Conservation (phyloP, 2,329 filamentous ascomycete species). For the Nemania sp. region DNA sequence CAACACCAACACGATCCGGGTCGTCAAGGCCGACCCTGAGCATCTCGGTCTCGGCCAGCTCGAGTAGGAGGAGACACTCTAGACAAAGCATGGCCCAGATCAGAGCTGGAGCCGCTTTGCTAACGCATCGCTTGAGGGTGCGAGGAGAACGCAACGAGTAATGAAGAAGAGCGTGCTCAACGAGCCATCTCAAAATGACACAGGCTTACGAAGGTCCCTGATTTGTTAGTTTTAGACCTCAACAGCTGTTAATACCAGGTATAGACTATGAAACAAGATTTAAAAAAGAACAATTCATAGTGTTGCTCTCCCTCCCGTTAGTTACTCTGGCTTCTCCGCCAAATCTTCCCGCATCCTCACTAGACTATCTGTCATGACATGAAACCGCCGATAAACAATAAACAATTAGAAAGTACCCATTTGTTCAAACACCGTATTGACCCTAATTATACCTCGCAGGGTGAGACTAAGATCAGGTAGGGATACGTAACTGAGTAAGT, state of each 20-base stretch:
- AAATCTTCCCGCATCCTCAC: not conserved
- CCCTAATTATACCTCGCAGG: no score
- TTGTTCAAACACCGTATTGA: no score
- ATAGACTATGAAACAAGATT: slow-evolving; percentile 7
- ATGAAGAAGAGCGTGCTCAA: slow-evolving; percentile 6
- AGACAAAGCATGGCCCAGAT: not conserved
- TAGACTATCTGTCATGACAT: no score
- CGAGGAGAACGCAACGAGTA: slow-evolving; percentile 13
- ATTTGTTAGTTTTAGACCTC: slow-evolving; percentile 12
- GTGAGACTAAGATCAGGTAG: no score
- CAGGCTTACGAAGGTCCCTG: not conserved
- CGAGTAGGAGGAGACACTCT: slow-evolving; percentile 31
- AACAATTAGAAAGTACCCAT: no score
- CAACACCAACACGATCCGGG: slow-evolving; percentile 81
- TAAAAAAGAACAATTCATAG: not conserved
- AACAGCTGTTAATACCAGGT: slow-evolving; percentile 16
- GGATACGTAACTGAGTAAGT: no score
- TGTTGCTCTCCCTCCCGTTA: not conserved
- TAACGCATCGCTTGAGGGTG: not conserved
- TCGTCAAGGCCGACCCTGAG: slow-evolving; percentile 64
- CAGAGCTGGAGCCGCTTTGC: not conserved
- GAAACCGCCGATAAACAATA: no score
- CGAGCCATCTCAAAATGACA: not conserved
- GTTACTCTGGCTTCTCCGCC: no score
- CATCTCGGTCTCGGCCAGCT: slow-evolving; percentile 60